A percentile compares a stretch with the other conserved stretches of the same genome.
These are phyloP conservation scores for Melanogaster broomeanus DNA, from an alignment of 768 basidiomycete genomes.

Conservation along the genomic window DNA sequence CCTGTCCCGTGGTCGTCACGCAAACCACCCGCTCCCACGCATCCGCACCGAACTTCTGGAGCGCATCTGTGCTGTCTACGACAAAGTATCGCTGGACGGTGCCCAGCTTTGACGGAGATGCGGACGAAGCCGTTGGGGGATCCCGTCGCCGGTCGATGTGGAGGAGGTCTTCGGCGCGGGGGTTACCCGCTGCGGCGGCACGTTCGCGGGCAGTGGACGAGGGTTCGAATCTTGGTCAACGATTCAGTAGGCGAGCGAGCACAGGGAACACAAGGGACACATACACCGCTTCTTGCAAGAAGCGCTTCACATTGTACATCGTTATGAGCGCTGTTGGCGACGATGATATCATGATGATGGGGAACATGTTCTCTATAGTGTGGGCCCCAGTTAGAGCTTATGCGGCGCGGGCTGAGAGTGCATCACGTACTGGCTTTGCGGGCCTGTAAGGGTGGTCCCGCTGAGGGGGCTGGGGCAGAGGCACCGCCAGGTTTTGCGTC, in stretches of 20 bases:
- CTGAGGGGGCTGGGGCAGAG: constrained; percentile 38
- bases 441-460: constrained; percentile 43
- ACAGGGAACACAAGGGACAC: constrained; percentile 21
- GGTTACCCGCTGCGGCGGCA: constrained; percentile 68
- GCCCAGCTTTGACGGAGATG: constrained; percentile 17
- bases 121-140: constrained; percentile 26
- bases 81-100: constrained; percentile 74
- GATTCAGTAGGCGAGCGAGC: not conserved
- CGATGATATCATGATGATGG: constrained; percentile 97
- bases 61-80: constrained; percentile 87
- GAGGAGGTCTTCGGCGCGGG: constrained; percentile 79
- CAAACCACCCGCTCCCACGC: constrained; percentile 98
- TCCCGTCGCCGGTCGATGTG: constrained; percentile 88
- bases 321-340: constrained; percentile 92
- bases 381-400: not conserved
- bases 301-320: constrained; percentile 96
- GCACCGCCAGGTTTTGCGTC: constrained; percentile 60
- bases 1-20: constrained; percentile 97
- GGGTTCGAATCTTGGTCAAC: constrained; percentile 59
- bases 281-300: constrained; percentile 86
- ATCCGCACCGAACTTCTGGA: constrained; percentile 89
- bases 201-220: constrained; percentile 74
- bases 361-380: constrained; percentile 67
- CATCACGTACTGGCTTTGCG: constrained; percentile 71
- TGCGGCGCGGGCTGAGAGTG: not conserved